A percentile compares a stretch with the other conserved stretches of the same genome.
phyloP scores from a whole-genome alignment of 1,139 yeast species.

The Pneumocystis jirovecii region DNA sequence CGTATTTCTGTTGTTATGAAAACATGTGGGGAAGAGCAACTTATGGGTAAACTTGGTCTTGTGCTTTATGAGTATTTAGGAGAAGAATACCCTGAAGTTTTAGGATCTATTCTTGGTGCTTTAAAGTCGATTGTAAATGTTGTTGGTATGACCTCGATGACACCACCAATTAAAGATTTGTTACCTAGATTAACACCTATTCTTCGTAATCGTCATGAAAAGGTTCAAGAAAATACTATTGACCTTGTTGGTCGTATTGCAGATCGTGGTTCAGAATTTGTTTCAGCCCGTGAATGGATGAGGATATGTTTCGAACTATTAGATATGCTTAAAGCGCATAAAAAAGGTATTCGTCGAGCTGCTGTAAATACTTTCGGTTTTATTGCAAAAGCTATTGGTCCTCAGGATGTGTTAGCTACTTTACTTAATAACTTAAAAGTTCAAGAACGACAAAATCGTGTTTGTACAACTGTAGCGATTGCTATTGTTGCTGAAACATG shows the following conservation, averaged over 20 bases:
- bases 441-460: conserved; percentile 91
- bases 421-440: conserved; percentile 71
- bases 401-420: conserved; percentile 83
- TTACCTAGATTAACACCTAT: conserved; percentile 86
- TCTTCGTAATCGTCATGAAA: conserved; percentile 74
- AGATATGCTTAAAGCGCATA: conserved; percentile 78
- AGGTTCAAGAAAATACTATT: conserved; percentile 78
- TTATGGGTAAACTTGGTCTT: conserved; percentile 53
- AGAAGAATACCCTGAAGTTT: conserved; percentile 86
- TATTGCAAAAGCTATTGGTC: conserved; percentile 88
- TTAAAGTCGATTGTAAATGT: conserved; percentile 38
- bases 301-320: conserved; percentile 80
- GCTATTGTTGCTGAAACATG: conserved; percentile 94
- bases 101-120: conserved; percentile 72
- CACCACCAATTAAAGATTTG: conserved; percentile 74
- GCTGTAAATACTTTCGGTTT: conserved; percentile 87
- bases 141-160: conserved; percentile 44
- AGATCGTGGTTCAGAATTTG: conserved; percentile 64
- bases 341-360: conserved; percentile 61
- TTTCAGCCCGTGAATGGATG: conserved; percentile 95
- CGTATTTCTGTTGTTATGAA: conserved; percentile 54
- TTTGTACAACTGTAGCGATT: conserved; percentile 94
- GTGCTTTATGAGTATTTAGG: conserved; percentile 84
- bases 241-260: conserved; percentile 75
- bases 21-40: conserved; percentile 47